Base-by-base conservation (phyloP, 2,329 filamentous ascomycete species). In the Claviceps humidiphila region DNA sequence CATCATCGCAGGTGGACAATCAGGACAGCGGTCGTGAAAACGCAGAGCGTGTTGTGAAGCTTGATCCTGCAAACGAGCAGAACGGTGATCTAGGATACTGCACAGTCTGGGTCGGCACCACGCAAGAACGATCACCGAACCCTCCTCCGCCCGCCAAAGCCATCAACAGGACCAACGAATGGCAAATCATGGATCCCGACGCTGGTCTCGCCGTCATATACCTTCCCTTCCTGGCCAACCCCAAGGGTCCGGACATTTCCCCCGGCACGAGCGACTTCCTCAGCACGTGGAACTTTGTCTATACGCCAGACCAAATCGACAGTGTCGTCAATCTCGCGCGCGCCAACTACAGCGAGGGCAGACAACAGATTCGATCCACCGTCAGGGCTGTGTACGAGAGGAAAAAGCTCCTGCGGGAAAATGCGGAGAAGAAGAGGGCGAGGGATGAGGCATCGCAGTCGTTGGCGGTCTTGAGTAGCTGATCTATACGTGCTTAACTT, bases 211-310 rank as follows among this genome's bases (percentile, higher is more conserved):
- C 90, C 0, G 83, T 98, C 3, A 75, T 95, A 16, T 98, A 98
- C 69, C 84, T 96, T 61, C 93, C 93, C 0, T 84, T 96, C 56
- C 73, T 97, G 14, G 80, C 85, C 30, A 97, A 98, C 64, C 77
- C 84, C 0, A 84, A 85, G 55, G 84, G 89, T 0, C 78, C 83
- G 0, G 86, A 81, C 44, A 84, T 97, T n/a, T 85, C 95, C 58
- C 93, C 93, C 0, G 82, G 83, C 24, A 80, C 78, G 2, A 86
- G 81, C 51, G 89, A 95, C 55, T 97, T 89, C 68, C 81, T 97
- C 73, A 88, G 82, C 59, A 98, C 93, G 0, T 98, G 93, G 93
- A 98, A 98, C 64, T 97, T 97, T 64, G 83, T 96, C 34, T 98
- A 97, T 66, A 94, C 87, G 2, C 84, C 89, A 0, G 84, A 93